phyloP scores from a whole-genome alignment of 2,329 filamentous ascomycete species.

The Botrytis cinerea region DNA sequence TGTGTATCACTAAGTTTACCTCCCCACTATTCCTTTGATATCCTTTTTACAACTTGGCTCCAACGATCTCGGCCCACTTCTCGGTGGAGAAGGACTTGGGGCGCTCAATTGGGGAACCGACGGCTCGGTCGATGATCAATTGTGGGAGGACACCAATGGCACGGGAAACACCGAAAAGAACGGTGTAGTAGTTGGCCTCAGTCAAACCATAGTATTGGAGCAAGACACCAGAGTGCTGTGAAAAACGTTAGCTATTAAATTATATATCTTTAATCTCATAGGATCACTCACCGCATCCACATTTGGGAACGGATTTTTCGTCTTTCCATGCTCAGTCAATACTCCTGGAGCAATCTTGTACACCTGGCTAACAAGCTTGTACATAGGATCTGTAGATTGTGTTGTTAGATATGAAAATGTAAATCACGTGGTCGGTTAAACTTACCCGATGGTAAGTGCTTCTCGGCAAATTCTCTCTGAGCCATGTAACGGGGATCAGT shows the following conservation, averaged over 20 bases:
- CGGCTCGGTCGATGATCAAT: slow-evolving; percentile 98
- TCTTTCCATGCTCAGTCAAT: slow-evolving; percentile 99
- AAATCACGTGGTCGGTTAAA: not conserved
- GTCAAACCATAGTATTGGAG: slow-evolving; percentile 99
- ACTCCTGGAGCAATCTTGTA: slow-evolving; percentile 99
- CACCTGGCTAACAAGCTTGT: slow-evolving; percentile 99
- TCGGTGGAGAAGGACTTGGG: slow-evolving; percentile 99
- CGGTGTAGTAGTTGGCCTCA: slow-evolving; percentile 99
- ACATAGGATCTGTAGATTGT: slow-evolving; percentile 97
- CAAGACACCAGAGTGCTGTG: slow-evolving; percentile 86
- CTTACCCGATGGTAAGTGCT: slow-evolving; percentile 21
- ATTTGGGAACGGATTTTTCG: slow-evolving; percentile 91
- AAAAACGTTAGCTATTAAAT: not conserved
- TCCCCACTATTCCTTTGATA: not conserved
- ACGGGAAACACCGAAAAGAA: slow-evolving; percentile 97
- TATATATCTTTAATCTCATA: not conserved
- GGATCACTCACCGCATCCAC: slow-evolving; percentile 67
- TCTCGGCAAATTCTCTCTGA: slow-evolving; percentile 86
- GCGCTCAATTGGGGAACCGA: slow-evolving; percentile 95
- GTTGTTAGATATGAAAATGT: slow-evolving; percentile 37
- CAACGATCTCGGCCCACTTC: slow-evolving; percentile 90
- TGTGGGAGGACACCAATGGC: slow-evolving; percentile 98
- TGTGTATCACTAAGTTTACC: slow-evolving; percentile 29
- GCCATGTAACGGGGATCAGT: slow-evolving; percentile 98
- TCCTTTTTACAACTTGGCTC: slow-evolving; percentile 76